These are phyloP conservation scores for Xylariales sp. DNA, from an alignment of 2,329 filamentous ascomycete species.

Conservation along the genomic window DNA sequence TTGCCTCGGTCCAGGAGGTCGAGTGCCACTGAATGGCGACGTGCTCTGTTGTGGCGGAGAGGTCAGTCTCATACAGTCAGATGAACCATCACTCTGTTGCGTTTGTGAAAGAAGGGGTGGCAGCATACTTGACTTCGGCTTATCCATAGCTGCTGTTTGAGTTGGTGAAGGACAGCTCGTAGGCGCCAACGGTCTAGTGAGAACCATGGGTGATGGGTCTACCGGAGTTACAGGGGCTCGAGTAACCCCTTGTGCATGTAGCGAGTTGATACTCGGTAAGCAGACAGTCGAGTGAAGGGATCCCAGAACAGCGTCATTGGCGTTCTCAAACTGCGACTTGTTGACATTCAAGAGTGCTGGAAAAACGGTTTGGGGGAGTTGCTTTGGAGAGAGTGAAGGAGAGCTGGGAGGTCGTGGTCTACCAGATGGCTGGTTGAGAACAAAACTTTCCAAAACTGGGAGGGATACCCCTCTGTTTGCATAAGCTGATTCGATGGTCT, in stretches of 20 bases:
- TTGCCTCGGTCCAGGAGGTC: slow-evolving; percentile 17
- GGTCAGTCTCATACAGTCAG: slow-evolving; percentile 8
- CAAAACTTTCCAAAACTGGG: slow-evolving; percentile 29
- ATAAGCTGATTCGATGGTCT: slow-evolving; percentile 22
- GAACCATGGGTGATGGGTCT: too few species aligned
- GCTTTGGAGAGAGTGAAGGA: slow-evolving; percentile 22
- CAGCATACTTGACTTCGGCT: slow-evolving; percentile 14
- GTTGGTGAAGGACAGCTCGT: slow-evolving; percentile 4
- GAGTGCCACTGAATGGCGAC: slow-evolving; percentile 5
- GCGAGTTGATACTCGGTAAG: not conserved
- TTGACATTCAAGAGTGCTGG: slow-evolving; percentile 1
- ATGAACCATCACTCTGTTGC: slow-evolving; percentile 6
- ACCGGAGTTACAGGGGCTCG: not conserved
- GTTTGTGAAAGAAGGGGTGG: slow-evolving; percentile 13
- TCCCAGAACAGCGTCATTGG: too few species aligned
- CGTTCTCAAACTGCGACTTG: not conserved
- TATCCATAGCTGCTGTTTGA: slow-evolving; percentile 2
- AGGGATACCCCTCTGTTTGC: slow-evolving; percentile 28
- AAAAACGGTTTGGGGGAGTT: slow-evolving; percentile 19
- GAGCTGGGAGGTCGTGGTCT: slow-evolving; percentile 21
- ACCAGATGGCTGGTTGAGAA: slow-evolving; percentile 22
- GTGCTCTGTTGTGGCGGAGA: slow-evolving; percentile 2
- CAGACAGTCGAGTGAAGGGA: too few species aligned
- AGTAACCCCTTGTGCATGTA: not conserved
- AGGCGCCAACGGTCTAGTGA: slow-evolving; percentile 9